Evolutionary conservation across 1,139 yeast genomes (phyloP), one percentile per base, ranked within the genome.

Genomic region (Zygoascus sp.): DNA sequence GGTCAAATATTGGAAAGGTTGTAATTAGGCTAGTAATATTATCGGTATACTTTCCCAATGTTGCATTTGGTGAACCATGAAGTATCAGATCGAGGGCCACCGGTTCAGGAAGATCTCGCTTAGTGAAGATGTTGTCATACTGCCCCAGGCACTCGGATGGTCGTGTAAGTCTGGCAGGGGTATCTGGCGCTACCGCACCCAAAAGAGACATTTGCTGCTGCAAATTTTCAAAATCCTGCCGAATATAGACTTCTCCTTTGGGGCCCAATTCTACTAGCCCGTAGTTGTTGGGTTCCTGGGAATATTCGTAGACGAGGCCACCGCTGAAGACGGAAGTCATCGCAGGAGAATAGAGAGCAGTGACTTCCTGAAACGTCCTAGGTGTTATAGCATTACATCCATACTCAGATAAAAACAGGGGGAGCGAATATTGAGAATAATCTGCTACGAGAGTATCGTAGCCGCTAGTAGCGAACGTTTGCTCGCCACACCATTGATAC

Each of bases 341-440:
- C 2, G 77, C 76, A 17, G 65, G 60, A 2, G 63, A 58, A 57
- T 73, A 81, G 35, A 62, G 51, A 21, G 64, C 62, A n/a, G 55
- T 53, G 27, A 90, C 80, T 64, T 92, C 98, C 39, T 81, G 85
- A 65, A 92, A 92, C 16, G 70, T 62, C 57, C 98, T 77, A 6
- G 97, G 97, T 13, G 71, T 61, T 1, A 87, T 84, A 53, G 79
- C 83, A 64, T 92, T 92, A 68, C 98, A 92, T 3, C 98, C 98
- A 65, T 79, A 92, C 71, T 92, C 98, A 2, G 97, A 87, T 51
- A 92, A 78, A 65, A 92, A 83, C 0, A 92, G 74, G 1, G 98
- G 98, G 53, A 80, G 77, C 1, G 87, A 67, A 59, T 78, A 87
- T 40, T 76, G 75, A 32, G 68, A 62, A 88, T 61, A 62, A 50